Evolutionary conservation across 2,329 filamentous ascomycete genomes (phyloP), one percentile per base, ranked within the genome.

Genomic region (Coccinonectria pachysandricola): DNA sequence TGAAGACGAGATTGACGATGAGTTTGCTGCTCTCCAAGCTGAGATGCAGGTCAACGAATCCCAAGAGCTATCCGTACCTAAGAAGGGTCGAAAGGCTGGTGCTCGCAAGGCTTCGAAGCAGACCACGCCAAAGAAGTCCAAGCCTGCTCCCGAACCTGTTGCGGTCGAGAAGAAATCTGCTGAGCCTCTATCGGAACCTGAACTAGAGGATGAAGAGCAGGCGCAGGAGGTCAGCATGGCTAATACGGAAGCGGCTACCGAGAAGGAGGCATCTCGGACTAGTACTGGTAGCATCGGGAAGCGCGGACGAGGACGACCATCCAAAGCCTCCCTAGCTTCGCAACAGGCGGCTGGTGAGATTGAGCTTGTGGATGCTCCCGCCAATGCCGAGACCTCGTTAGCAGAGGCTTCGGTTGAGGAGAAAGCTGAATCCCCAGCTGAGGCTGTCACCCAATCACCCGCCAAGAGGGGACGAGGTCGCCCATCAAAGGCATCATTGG

Each of bases 71-170:
- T 49, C 56, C 4, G 53, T 65, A 8, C 59, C 65, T 4, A 73
- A 73, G 49, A 73, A 69, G 45, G 65, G 63, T 14, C 64, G 64
- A 24, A 72, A 72, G 39, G 46, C 62, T 3, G 61, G 51, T n/a
- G 52, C 58, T 4, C 60, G 61, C 22, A 74, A 72, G 37, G 57
- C 39, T 1, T 68, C 68, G 0, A 71, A 70, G 45, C 64, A 68
- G 36, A 58, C 59, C 7, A 65, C 64, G 26, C 34, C 53, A 6
- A 61, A 56, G 41, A 68, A 65, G 40, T 31, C 49, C 6, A 63
- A 63, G 36, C 41, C 49, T 6, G 40, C 47, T 7, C 37, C 46
- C 3, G 34, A 42, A 7, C 39, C 48, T 19, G 45, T 34, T 1
- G 39, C 36, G 14, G 39, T 42, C 18, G 34, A 44, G 6, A 40